Percentiles rank a stretch among this genome's conserved stretches.
Conservation (phyloP, 805 yeast genomes). For the Sugiyamaella americana region DNA sequence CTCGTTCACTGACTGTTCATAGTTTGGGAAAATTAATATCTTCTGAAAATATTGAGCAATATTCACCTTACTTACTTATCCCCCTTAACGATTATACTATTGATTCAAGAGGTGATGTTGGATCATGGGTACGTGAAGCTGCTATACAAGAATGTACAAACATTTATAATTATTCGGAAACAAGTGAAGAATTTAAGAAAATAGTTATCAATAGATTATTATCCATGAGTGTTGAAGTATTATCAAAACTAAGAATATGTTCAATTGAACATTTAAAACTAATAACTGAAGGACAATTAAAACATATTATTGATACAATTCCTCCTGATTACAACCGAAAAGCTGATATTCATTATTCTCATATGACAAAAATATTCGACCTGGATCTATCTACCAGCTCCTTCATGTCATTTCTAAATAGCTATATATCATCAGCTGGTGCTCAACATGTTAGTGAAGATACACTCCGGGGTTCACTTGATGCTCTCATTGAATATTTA, state of each 20-base stretch:
- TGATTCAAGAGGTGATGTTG: slow-evolving; percentile 88
- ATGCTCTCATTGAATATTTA: slow-evolving; percentile 10
- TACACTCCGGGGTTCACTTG: slow-evolving; percentile 12
- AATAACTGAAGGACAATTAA: not conserved
- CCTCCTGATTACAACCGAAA: slow-evolving; percentile 3
- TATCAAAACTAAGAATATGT: slow-evolving; percentile 45
- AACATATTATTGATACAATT: not conserved
- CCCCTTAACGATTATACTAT: slow-evolving; percentile 70
- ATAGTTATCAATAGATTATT: slow-evolving; percentile 32
- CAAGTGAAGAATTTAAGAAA: slow-evolving; percentile 9
- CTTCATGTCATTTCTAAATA: slow-evolving; percentile 12
- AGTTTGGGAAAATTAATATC: not conserved
- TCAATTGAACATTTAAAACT: slow-evolving; percentile 33
- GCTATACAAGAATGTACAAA: slow-evolving; percentile 36
- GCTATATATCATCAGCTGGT: slow-evolving; percentile 31
- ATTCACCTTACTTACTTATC: slow-evolving; percentile 17
- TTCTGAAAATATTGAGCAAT: not conserved
- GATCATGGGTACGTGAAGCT: slow-evolving; percentile 59
- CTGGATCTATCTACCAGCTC: not conserved
- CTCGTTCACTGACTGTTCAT: slow-evolving; percentile 4
- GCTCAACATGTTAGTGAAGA: slow-evolving; percentile 19
- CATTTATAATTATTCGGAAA: slow-evolving; percentile 21
- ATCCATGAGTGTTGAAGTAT: slow-evolving; percentile 57
- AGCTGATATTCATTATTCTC: slow-evolving; percentile 1
- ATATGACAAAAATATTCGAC: slow-evolving; percentile 7